Conservation (phyloP, 805 yeast species). For the Monosporozyma aerobia region DNA sequence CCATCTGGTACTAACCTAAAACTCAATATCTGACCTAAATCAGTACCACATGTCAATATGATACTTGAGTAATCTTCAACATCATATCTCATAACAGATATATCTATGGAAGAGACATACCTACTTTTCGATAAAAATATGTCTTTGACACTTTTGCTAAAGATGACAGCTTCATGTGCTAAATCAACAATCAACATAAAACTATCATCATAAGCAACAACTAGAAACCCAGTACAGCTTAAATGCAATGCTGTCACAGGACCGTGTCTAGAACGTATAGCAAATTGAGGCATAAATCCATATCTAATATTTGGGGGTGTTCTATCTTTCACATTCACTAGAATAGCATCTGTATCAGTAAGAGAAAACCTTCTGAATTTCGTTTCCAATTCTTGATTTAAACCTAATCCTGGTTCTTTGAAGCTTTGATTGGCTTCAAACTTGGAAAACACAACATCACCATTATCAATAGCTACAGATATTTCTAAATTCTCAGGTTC, state of each 20-base stretch:
- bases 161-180: slow-evolving; percentile 64
- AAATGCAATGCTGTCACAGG: slow-evolving; percentile 52
- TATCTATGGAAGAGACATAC: slow-evolving; percentile 53
- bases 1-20: slow-evolving; percentile 57
- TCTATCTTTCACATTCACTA: slow-evolving; percentile 46
- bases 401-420: slow-evolving; percentile 23
- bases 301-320: slow-evolving; percentile 41
- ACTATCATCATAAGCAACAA: slow-evolving; percentile 69
- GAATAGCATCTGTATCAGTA: slow-evolving; percentile 8
- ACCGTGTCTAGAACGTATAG: slow-evolving; percentile 39
- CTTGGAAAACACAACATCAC: slow-evolving; percentile 67
- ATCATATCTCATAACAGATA: slow-evolving; percentile 59
- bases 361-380: slow-evolving; percentile 21
- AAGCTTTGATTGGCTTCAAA: slow-evolving; percentile 47
- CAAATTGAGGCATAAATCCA: slow-evolving; percentile 53
- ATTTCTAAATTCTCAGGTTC: slow-evolving; percentile 68
- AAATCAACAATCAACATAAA: slow-evolving; percentile 64
- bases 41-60: slow-evolving; percentile 65
- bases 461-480: slow-evolving; percentile 55
- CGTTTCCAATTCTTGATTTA: slow-evolving; percentile 11
- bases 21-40: slow-evolving; percentile 58
- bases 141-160: slow-evolving; percentile 29
- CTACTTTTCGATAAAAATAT: slow-evolving; percentile 17
- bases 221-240: slow-evolving; percentile 76
- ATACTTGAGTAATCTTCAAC: slow-evolving; percentile 64